phyloP scores from a whole-genome alignment of 345 rosid species.

The Populus nigra region DNA sequence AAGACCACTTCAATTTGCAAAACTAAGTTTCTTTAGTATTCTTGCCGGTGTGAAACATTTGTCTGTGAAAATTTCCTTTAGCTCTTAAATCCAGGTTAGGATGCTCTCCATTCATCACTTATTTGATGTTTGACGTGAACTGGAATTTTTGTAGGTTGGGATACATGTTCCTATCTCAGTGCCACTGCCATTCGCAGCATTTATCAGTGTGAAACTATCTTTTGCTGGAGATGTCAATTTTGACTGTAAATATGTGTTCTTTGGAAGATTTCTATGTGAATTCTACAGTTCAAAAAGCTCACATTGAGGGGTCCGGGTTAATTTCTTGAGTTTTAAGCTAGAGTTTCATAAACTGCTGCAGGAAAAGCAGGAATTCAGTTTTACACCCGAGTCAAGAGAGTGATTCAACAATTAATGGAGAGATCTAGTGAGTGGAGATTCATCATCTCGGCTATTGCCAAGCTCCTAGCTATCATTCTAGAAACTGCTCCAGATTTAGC shows the following conservation, averaged over 20 bases:
- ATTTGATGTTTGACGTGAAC: slow-evolving; percentile 8
- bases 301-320: neutral
- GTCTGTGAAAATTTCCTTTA: neutral
- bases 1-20: neutral
- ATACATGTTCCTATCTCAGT: slow-evolving; percentile 49
- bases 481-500: neutral
- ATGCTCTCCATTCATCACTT: neutral
- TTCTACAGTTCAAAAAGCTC: neutral
- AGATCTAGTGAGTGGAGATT: slow-evolving; percentile 26
- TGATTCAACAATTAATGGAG: slow-evolving; percentile 57
- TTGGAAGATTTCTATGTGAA: neutral
- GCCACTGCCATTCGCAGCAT: slow-evolving; percentile 44
- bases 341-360: slow-evolving; percentile 19
- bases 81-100: no score
- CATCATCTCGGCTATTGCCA: slow-evolving; percentile 16
- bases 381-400: slow-evolving; percentile 54
- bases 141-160: slow-evolving; percentile 45
- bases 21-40: neutral
- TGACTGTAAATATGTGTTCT: slow-evolving; percentile 39
- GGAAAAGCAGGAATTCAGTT: slow-evolving; percentile 55
- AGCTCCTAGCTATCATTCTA: slow-evolving; percentile 8
- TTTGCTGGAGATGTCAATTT: slow-evolving; percentile 46
- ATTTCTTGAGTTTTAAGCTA: neutral
- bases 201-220: slow-evolving; percentile 42
- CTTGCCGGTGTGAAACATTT: neutral